Conservation (phyloP, 2,329 filamentous ascomycete species). For the Penicillium sp. region DNA sequence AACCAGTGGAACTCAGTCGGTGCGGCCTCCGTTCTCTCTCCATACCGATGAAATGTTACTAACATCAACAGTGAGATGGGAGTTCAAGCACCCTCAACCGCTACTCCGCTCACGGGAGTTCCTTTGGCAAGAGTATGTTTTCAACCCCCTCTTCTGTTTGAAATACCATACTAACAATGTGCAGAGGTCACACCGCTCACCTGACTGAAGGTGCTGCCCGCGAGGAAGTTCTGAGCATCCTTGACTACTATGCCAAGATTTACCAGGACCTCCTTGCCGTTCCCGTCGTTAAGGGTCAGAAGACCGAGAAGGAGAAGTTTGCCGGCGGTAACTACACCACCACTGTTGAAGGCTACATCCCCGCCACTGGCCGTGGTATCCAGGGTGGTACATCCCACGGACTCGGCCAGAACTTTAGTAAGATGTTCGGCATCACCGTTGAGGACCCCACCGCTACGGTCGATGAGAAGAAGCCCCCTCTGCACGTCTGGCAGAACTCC, state of each 20-base stretch:
- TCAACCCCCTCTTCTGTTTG: not conserved
- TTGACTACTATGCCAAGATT: slow-evolving; percentile 86
- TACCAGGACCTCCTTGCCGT: slow-evolving; percentile 94
- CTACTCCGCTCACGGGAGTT: slow-evolving; percentile 95
- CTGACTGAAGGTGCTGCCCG: slow-evolving; percentile 77
- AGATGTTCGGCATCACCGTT: slow-evolving; percentile 98
- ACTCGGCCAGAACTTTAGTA: slow-evolving; percentile 95
- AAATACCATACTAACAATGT: not conserved
- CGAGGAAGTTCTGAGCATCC: slow-evolving; percentile 85
- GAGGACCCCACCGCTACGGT: slow-evolving; percentile 75
- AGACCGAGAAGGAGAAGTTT: slow-evolving; percentile 98
- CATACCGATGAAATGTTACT: not conserved
- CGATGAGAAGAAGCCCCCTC: slow-evolving; percentile 71
- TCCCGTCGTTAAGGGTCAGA: slow-evolving; percentile 86
- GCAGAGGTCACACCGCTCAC: slow-evolving; percentile 78
- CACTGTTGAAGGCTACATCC: slow-evolving; percentile 95
- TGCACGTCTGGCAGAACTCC: slow-evolving; percentile 97
- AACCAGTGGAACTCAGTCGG: slow-evolving; percentile 97
- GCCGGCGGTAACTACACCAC: slow-evolving; percentile 95
- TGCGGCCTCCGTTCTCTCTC: not conserved
- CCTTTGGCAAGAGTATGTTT: slow-evolving; percentile 76
- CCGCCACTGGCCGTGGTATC: slow-evolving; percentile 90
- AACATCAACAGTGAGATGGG: slow-evolving; percentile 57
- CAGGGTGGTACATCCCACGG: slow-evolving; percentile 94
- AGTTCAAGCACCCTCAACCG: slow-evolving; percentile 84